Conservation (phyloP, 352 stramenopile species). For the Phytopythium montanum region DNA sequence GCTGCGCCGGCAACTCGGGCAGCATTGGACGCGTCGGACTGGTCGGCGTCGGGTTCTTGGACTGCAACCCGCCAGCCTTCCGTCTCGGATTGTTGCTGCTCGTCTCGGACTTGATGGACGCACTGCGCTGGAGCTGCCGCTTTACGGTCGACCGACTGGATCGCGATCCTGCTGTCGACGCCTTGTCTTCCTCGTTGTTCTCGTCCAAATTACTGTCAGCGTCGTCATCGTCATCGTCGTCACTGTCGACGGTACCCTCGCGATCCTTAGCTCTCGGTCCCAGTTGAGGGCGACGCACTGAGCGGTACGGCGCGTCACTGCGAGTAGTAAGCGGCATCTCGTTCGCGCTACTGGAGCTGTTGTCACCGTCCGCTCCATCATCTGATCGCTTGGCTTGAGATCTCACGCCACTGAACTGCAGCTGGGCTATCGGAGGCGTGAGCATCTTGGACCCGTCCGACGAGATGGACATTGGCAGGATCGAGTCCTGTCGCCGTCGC, state of each 20-base stretch:
- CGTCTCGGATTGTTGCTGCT: background rate
- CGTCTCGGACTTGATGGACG: background rate
- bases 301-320: constrained; percentile 1
- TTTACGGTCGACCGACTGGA: background rate
- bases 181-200: background rate
- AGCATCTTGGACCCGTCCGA: background rate
- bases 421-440: background rate
- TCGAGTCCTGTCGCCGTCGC: constrained; percentile 4
- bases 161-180: background rate
- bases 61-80: background rate
- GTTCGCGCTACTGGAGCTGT: background rate
- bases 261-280: background rate
- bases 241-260: background rate
- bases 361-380: background rate
- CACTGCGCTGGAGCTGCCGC: background rate
- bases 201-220: background rate
- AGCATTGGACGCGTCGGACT: constrained; percentile 13
- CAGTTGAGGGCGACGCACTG: background rate
- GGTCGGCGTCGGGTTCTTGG: constrained; percentile 13
- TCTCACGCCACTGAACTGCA: background rate
- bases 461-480: background rate
- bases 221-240: background rate
- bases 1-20: constrained; percentile 26
- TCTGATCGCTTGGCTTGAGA: background rate
- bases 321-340: constrained; percentile 1